Evolutionary conservation across 352 stramenopile genomes (phyloP).

Genomic region (Globisporangium alternatum): DNA sequence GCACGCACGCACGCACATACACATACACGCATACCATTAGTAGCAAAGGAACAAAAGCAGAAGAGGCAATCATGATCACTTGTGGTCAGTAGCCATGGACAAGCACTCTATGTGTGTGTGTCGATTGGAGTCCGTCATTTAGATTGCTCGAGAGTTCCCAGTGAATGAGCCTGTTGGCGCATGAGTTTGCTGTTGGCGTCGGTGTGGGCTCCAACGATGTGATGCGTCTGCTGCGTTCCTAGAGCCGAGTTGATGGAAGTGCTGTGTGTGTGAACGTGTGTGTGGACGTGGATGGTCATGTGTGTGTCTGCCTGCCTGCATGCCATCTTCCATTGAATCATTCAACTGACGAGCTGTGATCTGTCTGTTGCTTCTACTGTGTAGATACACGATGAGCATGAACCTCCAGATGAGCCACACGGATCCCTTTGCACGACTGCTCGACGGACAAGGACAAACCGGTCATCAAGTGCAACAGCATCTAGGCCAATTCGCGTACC

Average conservation of each 20-base stretch:
- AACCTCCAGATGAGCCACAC: slow-evolving; percentile 17
- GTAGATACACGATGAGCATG: slow-evolving; percentile 14
- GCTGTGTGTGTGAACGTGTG: neutral
- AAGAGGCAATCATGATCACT: neutral
- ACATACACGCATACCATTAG: neutral
- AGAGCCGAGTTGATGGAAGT: slow-evolving; percentile 2
- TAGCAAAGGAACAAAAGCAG: slow-evolving; percentile 4
- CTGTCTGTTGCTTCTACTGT: neutral
- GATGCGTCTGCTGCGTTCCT: slow-evolving; percentile 6
- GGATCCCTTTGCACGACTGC: slow-evolving; percentile 11
- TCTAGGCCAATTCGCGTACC: slow-evolving; percentile 5
- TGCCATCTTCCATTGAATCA: neutral
- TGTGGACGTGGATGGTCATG: neutral
- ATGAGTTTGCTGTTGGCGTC: neutral
- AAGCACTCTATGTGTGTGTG: neutral
- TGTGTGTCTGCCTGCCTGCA: neutral
- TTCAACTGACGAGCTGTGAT: slow-evolving; percentile 5
- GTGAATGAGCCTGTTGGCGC: neutral
- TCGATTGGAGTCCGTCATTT: neutral
- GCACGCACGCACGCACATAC: neutral
- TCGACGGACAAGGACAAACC: neutral
- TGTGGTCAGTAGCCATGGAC: neutral
- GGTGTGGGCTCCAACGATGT: neutral
- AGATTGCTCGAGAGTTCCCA: neutral
- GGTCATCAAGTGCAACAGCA: neutral